These are phyloP conservation scores for Didymella segeticola DNA, from an alignment of 2,329 filamentous ascomycete species.

Conservation along the genomic window DNA sequence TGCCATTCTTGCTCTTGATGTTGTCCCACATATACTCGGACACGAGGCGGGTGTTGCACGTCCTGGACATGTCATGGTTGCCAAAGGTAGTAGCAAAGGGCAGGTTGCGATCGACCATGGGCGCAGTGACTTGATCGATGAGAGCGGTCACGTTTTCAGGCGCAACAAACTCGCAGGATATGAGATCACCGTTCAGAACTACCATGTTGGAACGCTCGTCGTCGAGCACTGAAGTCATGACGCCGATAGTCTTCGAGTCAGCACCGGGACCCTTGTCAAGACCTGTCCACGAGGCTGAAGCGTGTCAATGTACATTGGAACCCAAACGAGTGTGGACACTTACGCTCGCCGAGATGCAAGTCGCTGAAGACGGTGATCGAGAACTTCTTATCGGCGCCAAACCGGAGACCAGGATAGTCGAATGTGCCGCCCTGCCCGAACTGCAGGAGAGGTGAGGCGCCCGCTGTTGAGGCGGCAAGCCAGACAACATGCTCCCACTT, in stretches of 20 bases:
- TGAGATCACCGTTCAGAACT: constrained; percentile 74
- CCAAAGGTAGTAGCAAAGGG: constrained; percentile 74
- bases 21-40: constrained; percentile 35
- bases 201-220: constrained; percentile 65
- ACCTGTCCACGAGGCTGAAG: constrained; percentile 16
- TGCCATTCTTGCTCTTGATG: constrained; percentile 59
- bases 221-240: constrained; percentile 66
- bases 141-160: constrained; percentile 24
- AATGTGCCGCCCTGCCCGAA: constrained; percentile 4
- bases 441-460: constrained; percentile 11
- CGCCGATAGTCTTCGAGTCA: constrained; percentile 64
- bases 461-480: constrained; percentile 14
- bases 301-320: constrained; percentile 5
- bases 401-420: constrained; percentile 35
- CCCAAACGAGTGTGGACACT: constrained; percentile 36
- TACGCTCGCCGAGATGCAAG: constrained; percentile 74
- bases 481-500: constrained; percentile 22
- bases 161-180: constrained; percentile 64
- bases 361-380: constrained; percentile 70
- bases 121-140: constrained; percentile 35
- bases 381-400: constrained; percentile 49
- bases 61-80: constrained; percentile 65
- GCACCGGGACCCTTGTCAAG: constrained; percentile 36
- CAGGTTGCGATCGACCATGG: constrained; percentile 62
- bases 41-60: constrained; percentile 32